Base-by-base conservation (phyloP, 78 protist genomes). In the Cavenderia fasciculata region DNA sequence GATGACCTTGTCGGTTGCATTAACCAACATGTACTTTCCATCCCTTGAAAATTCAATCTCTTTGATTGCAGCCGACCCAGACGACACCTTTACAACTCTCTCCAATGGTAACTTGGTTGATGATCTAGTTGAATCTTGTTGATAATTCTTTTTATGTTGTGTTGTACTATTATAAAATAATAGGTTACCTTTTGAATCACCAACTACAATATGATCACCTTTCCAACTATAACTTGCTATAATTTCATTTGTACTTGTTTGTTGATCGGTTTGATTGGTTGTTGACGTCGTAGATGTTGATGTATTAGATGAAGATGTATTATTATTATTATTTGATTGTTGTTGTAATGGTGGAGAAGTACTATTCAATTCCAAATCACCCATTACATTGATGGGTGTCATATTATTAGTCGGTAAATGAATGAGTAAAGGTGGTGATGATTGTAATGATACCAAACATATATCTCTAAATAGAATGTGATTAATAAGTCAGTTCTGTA, bases 11-110 rank as follows among this genome's bases (percentile, higher is more conserved):
- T 92, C 95, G 1, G 46, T 62, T 34, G 86, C 33, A 4, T 84
- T 82, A 6, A 74, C 43, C 44, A 92, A 54, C 76, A 92, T 59
- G 7, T 38, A 52, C 8, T 52, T 76, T 40, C 89, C 41, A 77
- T 92, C 74, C 27, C 71, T 65, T 43, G 85, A 73, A 54, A 92
- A 92, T 33, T 82, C 57, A 41, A 92, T 43, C 23, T 75, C 54
- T 31, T 92, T 92, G 1, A 74, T 31, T 10, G 33, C 70, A 25
- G 87, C 74, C 0, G 49, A 16, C 14, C 68, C 36, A 23, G 65
- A 23, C 6, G 78, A 25, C 27, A 65, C 21, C 33, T 82, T 82
- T 34, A 82, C 41, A 8, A 49, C 21, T 36, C 63, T 47, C 10
- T 87, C 78, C 1, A 57, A 36, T 49, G n/a, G 59, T 33, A 68